A percentile compares a stretch with the other conserved stretches of the same genome.
Conservation (phyloP, 1,284 basidiomycete genomes). For the Pseudozyma flocculosa region DNA sequence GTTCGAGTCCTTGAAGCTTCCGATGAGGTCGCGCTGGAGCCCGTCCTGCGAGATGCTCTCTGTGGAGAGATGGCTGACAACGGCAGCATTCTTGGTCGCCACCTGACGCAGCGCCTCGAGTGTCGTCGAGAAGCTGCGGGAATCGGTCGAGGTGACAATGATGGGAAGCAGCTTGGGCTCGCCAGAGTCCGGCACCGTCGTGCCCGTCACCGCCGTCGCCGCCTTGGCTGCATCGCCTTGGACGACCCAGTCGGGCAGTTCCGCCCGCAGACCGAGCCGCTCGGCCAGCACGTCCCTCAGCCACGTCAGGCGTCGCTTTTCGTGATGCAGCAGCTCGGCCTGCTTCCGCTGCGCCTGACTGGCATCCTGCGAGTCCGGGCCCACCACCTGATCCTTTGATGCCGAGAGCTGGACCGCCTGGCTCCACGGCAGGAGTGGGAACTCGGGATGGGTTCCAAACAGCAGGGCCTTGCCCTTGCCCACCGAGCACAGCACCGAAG, state of each 20-base stretch:
- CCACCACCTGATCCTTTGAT: neutral
- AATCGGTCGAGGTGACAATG: conserved; percentile 14
- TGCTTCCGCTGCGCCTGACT: neutral
- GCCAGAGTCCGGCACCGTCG: conserved; percentile 9
- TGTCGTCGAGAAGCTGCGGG: neutral
- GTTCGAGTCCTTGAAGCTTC: conserved; percentile 55
- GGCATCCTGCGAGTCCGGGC: neutral
- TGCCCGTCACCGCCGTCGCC: conserved; percentile 1
- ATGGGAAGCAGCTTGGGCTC: conserved; percentile 30
- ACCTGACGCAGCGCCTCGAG: conserved; percentile 11
- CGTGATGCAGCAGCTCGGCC: conserved; percentile 16
- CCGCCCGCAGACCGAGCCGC: conserved; percentile 20
- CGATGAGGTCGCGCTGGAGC: conserved; percentile 5
- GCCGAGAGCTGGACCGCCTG: conserved; percentile 49
- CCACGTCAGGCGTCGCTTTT: conserved; percentile 21
- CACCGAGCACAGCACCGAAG: conserved; percentile 64
- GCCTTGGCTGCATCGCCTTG: neutral
- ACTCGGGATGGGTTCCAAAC: conserved; percentile 70
- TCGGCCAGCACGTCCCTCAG: conserved; percentile 15
- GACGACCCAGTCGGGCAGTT: conserved; percentile 21
- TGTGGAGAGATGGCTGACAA: conserved; percentile 1
- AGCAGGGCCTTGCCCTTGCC: conserved; percentile 67
- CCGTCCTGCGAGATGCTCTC: conserved; percentile 7
- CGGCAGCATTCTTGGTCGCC: neutral
- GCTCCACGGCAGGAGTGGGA: conserved; percentile 62